Evolutionary conservation across 306 rosid species (phyloP).

Genomic region (Fragaria nilgerrensis): DNA sequence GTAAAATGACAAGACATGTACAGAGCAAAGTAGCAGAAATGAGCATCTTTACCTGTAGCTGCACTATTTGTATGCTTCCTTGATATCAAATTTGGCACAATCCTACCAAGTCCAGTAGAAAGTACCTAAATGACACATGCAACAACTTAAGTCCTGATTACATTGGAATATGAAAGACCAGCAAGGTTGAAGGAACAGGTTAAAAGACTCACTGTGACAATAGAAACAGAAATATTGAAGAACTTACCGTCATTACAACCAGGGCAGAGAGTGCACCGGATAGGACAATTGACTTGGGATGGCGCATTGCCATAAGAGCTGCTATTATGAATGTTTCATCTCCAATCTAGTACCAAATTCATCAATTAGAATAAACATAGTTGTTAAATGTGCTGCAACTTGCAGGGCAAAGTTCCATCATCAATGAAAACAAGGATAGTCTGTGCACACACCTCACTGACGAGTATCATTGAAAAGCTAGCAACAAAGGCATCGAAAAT

Average conservation of each 20-base stretch:
- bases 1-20: background rate
- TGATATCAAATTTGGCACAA: conserved; percentile 97
- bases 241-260: conserved; percentile 87
- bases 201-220: too few species aligned
- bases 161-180: conserved; percentile 24
- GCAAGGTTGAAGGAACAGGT: background rate
- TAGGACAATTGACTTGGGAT: conserved; percentile 90
- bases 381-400: background rate
- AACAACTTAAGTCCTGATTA: conserved; percentile 36
- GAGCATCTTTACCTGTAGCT: conserved; percentile 69
- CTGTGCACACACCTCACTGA: conserved; percentile 80
- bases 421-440: background rate
- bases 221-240: background rate
- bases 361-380: conserved; percentile 18
- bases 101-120: conserved; percentile 95
- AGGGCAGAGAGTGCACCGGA: conserved; percentile 91
- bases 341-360: conserved; percentile 70
- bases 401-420: background rate
- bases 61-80: conserved; percentile 99
- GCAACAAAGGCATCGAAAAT: conserved; percentile 83
- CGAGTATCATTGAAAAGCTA: conserved; percentile 86
- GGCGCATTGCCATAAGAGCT: conserved; percentile 99
- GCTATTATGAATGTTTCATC: conserved; percentile 99
- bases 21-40: background rate
- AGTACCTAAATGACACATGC: conserved; percentile 65